Evolutionary conservation across 352 stramenopile species (phyloP).

Genomic region (Pythium phragmitis): DNA sequence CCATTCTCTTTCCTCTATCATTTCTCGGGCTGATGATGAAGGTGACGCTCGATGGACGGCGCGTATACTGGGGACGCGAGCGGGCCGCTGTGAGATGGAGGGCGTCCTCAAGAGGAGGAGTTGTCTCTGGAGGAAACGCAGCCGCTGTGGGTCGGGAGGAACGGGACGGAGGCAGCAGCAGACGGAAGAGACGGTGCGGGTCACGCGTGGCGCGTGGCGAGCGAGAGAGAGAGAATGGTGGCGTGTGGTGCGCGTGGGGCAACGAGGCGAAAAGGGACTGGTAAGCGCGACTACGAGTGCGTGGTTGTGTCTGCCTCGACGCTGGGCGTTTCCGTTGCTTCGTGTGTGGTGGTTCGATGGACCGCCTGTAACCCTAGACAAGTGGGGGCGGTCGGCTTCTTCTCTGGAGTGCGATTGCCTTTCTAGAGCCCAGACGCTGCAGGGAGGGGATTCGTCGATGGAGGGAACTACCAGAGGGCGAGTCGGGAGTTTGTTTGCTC

Average conservation of each 20-base stretch:
- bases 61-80: neutral
- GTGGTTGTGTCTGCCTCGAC: neutral
- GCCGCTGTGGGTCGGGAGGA: neutral
- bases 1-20: neutral
- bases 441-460: constrained; percentile 25
- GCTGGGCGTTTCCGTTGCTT: constrained; percentile 6
- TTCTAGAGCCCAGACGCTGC: constrained; percentile 21
- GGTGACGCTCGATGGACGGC: neutral
- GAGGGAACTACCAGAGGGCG: neutral
- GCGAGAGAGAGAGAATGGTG: neutral
- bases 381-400: constrained; percentile 8
- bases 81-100: neutral
- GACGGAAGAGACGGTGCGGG: neutral
- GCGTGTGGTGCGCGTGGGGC: constrained; percentile 2
- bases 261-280: constrained; percentile 8
- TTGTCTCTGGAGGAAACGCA: constrained; percentile 1
- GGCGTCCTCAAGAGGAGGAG: neutral
- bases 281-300: neutral
- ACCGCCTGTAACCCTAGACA: constrained; percentile 72
- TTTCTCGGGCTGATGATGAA: neutral
- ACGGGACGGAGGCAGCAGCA: neutral
- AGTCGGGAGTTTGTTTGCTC: constrained; percentile 55
- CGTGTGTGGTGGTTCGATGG: constrained; percentile 44
- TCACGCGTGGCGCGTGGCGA: neutral
- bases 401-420: neutral